These are phyloP conservation scores for Apiospora arundinis DNA, from an alignment of 2,329 filamentous ascomycete genomes.

Conservation along the genomic window DNA sequence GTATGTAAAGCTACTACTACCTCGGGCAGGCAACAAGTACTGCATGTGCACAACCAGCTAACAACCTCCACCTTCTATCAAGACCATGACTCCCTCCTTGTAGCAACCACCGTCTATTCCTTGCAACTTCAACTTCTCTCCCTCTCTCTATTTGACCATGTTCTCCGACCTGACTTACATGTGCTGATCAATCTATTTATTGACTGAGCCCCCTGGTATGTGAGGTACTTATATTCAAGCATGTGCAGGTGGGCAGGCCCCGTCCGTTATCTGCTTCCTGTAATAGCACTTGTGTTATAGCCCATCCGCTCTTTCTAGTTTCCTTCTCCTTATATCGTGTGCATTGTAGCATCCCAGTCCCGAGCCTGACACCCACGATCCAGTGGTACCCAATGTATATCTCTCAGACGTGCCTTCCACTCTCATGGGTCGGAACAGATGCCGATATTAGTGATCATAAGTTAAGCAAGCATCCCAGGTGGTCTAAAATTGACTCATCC, in stretches of 20 bases:
- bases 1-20: not conserved
- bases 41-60: not conserved
- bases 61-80: no score
- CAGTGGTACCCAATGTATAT: not conserved
- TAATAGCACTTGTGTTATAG: not conserved
- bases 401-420: not conserved
- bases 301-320: not conserved
- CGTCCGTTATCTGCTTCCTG: not conserved
- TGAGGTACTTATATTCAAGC: not conserved
- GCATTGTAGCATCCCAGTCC: not conserved
- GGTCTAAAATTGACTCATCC: not conserved
- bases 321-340: not conserved
- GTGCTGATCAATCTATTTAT: not conserved
- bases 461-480: not conserved
- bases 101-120: not conserved
- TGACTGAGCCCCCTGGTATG: not conserved
- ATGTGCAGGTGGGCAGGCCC: not conserved
- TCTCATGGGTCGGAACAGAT: not conserved
- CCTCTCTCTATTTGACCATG: no score
- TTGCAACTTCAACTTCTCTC: not conserved
- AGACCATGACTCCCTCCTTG: not conserved
- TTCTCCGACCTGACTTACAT: not conserved
- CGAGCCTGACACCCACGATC: not conserved
- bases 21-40: not conserved
- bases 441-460: slow-evolving; percentile 2